Conservation (phyloP, 305 asterid species). For the Solanum chacoense region DNA sequence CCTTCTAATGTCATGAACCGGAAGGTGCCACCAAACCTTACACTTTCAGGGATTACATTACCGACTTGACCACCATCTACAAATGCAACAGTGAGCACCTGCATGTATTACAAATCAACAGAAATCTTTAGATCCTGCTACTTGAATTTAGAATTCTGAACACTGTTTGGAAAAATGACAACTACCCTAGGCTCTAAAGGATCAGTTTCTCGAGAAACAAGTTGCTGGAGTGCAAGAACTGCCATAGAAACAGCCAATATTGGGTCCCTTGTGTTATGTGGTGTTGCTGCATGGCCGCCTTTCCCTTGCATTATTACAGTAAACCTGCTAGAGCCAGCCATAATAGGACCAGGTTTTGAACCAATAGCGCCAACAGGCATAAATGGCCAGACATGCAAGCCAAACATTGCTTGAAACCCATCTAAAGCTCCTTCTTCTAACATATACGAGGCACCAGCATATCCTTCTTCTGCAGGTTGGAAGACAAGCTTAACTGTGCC, state of each 20-base stretch:
- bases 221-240: conserved; percentile 66
- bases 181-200: conserved; percentile 63
- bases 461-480: conserved; percentile 90
- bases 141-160: background rate
- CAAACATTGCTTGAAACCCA: conserved; percentile 57
- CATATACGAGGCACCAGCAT: conserved; percentile 62
- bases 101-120: background rate
- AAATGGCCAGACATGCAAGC: conserved; percentile 52
- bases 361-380: conserved; percentile 34
- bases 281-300: conserved; percentile 80
- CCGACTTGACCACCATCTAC: conserved; percentile 53
- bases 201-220: conserved; percentile 79
- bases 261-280: conserved; percentile 64
- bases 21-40: conserved; percentile 72
- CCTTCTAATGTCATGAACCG: conserved; percentile 51
- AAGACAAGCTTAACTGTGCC: conserved; percentile 78
- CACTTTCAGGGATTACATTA: conserved; percentile 57
- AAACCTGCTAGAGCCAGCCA: conserved; percentile 75
- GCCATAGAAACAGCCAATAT: conserved; percentile 55
- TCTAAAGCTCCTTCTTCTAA: conserved; percentile 60
- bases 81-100: conserved; percentile 67
- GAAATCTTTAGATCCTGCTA: background rate
- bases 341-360: conserved; percentile 60
- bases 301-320: conserved; percentile 46
- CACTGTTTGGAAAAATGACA: background rate